Evolutionary conservation across 2,329 filamentous ascomycete species (phyloP).

Genomic region (Daldinia sp.): DNA sequence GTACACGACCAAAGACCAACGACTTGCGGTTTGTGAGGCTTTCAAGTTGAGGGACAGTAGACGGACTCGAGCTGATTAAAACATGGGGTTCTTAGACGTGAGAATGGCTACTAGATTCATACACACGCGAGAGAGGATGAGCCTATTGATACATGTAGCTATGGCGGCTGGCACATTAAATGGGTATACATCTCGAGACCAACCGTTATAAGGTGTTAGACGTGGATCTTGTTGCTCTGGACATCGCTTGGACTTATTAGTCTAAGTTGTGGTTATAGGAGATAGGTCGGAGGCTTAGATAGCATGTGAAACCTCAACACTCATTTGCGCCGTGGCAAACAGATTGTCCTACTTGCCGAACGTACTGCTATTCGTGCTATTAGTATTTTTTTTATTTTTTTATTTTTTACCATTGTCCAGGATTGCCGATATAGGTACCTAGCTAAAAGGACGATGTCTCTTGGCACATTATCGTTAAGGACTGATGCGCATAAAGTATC

Average conservation of each 20-base stretch:
- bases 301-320: neutral
- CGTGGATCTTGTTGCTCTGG: slow-evolving; percentile 2
- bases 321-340: neutral
- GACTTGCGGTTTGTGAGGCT: slow-evolving; percentile 42
- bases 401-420: neutral
- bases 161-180: slow-evolving; percentile 10
- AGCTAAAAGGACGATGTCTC: slow-evolving; percentile 13
- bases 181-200: neutral
- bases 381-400: neutral
- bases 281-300: neutral
- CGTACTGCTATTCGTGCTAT: neutral
- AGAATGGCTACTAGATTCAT: slow-evolving; percentile 9
- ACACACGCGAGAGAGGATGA: slow-evolving; percentile 7
- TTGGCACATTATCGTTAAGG: slow-evolving; percentile 5
- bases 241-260: neutral
- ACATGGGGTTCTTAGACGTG: neutral
- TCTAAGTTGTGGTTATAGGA: neutral
- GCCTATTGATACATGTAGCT: slow-evolving; percentile 1
- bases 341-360: neutral
- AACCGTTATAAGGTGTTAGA: neutral
- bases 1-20: slow-evolving; percentile 47
- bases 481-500: slow-evolving; percentile 25
- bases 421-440: slow-evolving; percentile 11
- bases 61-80: slow-evolving; percentile 13
- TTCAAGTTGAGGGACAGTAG: slow-evolving; percentile 42